Conservation (phyloP, 2,329 filamentous ascomycete genomes). For the Arthrobotrys sphaeroides region DNA sequence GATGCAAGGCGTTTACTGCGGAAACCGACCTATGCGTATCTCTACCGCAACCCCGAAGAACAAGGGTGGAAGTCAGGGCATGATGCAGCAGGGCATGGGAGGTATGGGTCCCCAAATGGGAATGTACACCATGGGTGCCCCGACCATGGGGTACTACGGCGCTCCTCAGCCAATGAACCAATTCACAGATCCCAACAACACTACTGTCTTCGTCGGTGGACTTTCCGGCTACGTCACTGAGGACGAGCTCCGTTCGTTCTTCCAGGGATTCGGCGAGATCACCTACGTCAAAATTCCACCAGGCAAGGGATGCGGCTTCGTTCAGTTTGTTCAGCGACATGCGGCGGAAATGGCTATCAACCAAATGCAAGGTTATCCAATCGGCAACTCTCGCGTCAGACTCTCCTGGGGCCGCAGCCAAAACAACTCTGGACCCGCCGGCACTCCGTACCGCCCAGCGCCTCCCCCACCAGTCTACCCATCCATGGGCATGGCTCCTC, state of each 20-base stretch:
- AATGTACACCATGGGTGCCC: constrained; percentile 76
- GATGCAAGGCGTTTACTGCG: constrained; percentile 99
- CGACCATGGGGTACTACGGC: constrained; percentile 74
- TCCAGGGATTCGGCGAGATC: constrained; percentile 99
- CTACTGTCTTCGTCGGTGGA: constrained; percentile 96
- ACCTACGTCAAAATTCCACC: constrained; percentile 99
- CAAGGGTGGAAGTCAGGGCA: constrained; percentile 66
- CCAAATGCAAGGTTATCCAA: constrained; percentile 99
- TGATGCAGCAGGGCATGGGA: constrained; percentile 66
- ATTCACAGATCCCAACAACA: constrained; percentile 99
- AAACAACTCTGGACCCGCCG: constrained; percentile 97
- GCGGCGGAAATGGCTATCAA: constrained; percentile 99
- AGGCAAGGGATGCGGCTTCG: constrained; percentile 98
- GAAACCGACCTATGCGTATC: constrained; percentile 98
- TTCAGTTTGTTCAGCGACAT: constrained; percentile 98
- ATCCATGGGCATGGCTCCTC: constrained; percentile 67
- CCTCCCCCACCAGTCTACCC: constrained; percentile 80
- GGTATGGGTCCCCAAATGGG: constrained; percentile 65
- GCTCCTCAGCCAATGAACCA: constrained; percentile 92
- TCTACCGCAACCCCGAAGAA: constrained; percentile 98
- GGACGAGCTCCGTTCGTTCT: constrained; percentile 99
- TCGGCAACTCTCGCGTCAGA: constrained; percentile 96
- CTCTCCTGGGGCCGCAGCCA: constrained; percentile 97
- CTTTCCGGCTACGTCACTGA: constrained; percentile 98
- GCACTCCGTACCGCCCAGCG: constrained; percentile 94